phyloP scores from a whole-genome alignment of 305 asterid genomes.

The Fraxinus velutina region DNA sequence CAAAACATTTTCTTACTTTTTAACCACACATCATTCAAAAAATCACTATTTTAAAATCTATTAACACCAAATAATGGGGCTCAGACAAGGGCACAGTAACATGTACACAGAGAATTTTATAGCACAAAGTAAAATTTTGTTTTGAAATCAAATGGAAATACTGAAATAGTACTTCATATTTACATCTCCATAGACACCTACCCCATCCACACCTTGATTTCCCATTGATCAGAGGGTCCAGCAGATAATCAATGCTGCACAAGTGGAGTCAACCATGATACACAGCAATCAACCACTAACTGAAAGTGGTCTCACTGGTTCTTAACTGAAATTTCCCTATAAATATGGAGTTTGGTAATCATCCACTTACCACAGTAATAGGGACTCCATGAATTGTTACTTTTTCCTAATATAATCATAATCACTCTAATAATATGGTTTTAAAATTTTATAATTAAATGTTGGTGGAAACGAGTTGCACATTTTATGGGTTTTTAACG shows the following conservation, averaged over 20 bases:
- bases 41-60: too few species aligned
- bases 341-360: conserved; percentile 18
- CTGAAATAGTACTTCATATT: not conserved
- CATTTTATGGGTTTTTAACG: not conserved
- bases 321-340: conserved; percentile 4
- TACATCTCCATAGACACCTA: too few species aligned
- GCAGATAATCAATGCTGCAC: conserved; percentile 10
- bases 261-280: conserved; percentile 26
- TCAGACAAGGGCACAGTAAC: too few species aligned
- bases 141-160: not conserved
- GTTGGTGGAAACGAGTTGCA: not conserved
- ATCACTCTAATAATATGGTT: not conserved
- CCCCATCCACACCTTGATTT: too few species aligned
- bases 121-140: not conserved
- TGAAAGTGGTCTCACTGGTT: conserved; percentile 22
- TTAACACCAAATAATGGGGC: too few species aligned
- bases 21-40: too few species aligned
- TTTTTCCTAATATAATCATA: not conserved
- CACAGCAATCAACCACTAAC: conserved; percentile 38
- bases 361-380: conserved; percentile 24
- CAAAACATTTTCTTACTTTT: too few species aligned
- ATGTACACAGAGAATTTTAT: not conserved
- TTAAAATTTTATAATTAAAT: not conserved
- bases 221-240: not conserved
- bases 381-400: conserved; percentile 5